Evolutionary conservation across 148 eudicot genomes (phyloP).

Genomic region (Dianthus caryophyllus): DNA sequence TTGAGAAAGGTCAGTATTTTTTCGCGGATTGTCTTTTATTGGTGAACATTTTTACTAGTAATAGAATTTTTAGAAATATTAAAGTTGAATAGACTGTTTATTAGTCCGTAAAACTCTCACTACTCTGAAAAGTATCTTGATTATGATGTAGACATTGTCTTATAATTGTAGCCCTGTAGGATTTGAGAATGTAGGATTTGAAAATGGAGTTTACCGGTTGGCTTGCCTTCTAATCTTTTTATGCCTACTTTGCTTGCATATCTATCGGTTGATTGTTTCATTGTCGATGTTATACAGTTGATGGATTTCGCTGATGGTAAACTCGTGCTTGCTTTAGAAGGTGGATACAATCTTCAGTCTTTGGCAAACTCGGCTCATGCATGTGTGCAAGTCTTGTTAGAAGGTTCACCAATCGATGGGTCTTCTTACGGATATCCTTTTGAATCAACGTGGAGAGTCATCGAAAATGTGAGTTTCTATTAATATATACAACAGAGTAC

Average conservation of each 20-base stretch:
- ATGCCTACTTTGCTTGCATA: too few relatives aligned
- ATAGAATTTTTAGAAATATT: background rate
- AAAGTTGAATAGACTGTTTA: too few relatives aligned
- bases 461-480: conserved; percentile 46
- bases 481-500: too few relatives aligned
- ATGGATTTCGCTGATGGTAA: conserved; percentile 89
- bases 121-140: background rate
- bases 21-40: background rate
- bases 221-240: too few relatives aligned
- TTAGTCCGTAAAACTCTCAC: too few relatives aligned
- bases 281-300: conserved; percentile 42
- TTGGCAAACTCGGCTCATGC: conserved; percentile 76
- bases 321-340: conserved; percentile 90
- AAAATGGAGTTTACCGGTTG: too few relatives aligned
- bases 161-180: too few relatives aligned
- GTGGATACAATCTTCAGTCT: conserved; percentile 88
- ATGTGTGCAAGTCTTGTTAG: conserved; percentile 80
- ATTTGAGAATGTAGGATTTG: too few relatives aligned
- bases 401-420: conserved; percentile 54
- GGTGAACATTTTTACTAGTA: background rate
- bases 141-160: background rate
- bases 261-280: conserved; percentile 1
- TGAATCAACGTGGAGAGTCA: conserved; percentile 93
- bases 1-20: conserved; percentile 61
- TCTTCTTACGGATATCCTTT: conserved; percentile 73